These are phyloP conservation scores for Boletus bicolor DNA, from an alignment of 768 basidiomycete species.

Conservation along the genomic window DNA sequence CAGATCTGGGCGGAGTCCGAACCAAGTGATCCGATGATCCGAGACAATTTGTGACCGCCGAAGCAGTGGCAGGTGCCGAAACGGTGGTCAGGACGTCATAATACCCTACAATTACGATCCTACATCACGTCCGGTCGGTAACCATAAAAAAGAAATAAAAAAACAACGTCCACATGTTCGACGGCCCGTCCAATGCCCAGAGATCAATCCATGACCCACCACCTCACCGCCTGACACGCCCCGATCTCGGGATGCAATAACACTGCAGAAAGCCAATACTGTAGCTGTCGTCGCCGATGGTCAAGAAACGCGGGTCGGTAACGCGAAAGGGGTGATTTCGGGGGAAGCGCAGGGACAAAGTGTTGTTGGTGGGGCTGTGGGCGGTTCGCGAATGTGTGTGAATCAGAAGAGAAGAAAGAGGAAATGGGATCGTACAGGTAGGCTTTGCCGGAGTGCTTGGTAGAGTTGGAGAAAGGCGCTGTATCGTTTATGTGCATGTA, in stretches of 20 bases:
- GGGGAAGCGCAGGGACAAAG: slow-evolving; percentile 58
- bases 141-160: slow-evolving; percentile 16
- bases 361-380: slow-evolving; percentile 42
- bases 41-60: too few species aligned
- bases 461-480: slow-evolving; percentile 60
- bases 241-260: slow-evolving; percentile 72
- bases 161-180: background rate
- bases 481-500: slow-evolving; percentile 67
- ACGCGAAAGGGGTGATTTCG: slow-evolving; percentile 64
- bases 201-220: slow-evolving; percentile 55
- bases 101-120: background rate
- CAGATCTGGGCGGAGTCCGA: too few species aligned
- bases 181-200: too few species aligned
- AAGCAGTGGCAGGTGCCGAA: too few species aligned
- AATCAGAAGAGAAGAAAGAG: background rate
- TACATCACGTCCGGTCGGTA: background rate
- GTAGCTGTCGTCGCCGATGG: slow-evolving; percentile 52
- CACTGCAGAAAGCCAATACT: slow-evolving; percentile 64
- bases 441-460: slow-evolving; percentile 41
- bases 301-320: slow-evolving; percentile 70
- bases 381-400: background rate
- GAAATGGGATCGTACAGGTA: slow-evolving; percentile 43
- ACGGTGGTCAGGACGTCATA: too few species aligned
- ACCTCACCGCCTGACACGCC: slow-evolving; percentile 52
- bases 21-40: too few species aligned